Evolutionary conservation across 1,139 yeast species (phyloP).

Genomic region (Magnusiomyces fungicola): DNA sequence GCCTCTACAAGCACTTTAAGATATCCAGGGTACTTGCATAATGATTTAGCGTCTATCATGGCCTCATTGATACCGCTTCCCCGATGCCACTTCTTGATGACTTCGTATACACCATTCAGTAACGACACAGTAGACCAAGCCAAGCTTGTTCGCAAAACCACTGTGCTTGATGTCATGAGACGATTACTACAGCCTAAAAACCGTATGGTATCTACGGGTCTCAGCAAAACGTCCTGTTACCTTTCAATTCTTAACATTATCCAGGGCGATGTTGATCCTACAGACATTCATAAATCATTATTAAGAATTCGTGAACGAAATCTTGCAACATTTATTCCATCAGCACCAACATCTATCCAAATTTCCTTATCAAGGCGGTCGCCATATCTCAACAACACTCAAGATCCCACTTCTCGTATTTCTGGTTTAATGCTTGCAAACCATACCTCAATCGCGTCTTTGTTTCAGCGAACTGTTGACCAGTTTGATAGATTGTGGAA

Average conservation of each 20-base stretch:
- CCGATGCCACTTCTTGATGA: conserved; percentile 75
- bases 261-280: conserved; percentile 65
- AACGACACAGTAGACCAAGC: conserved; percentile 52
- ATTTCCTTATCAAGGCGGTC: conserved; percentile 72
- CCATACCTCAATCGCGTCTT: conserved; percentile 60
- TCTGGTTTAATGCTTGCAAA: conserved; percentile 75
- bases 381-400: conserved; percentile 40
- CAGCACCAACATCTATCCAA: conserved; percentile 78
- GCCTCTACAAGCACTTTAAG: conserved; percentile 80
- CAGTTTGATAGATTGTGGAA: conserved; percentile 77
- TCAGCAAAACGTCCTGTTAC: conserved; percentile 41
- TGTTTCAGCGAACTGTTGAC: conserved; percentile 58
- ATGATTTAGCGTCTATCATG: conserved; percentile 73
- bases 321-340: conserved; percentile 66
- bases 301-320: conserved; percentile 66
- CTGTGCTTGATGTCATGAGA: conserved; percentile 77
- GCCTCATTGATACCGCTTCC: conserved; percentile 86
- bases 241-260: conserved; percentile 69
- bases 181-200: conserved; percentile 75
- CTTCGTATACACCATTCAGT: conserved; percentile 85
- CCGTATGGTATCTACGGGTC: conserved; percentile 52
- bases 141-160: conserved; percentile 58
- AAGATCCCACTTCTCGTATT: conserved; percentile 23
- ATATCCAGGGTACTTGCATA: conserved; percentile 88
- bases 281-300: conserved; percentile 73